Percentiles rank a stretch among this genome's conserved stretches.
Conservation (phyloP, 495 filamentous ascomycete species). For the Penicillium paxilli region DNA sequence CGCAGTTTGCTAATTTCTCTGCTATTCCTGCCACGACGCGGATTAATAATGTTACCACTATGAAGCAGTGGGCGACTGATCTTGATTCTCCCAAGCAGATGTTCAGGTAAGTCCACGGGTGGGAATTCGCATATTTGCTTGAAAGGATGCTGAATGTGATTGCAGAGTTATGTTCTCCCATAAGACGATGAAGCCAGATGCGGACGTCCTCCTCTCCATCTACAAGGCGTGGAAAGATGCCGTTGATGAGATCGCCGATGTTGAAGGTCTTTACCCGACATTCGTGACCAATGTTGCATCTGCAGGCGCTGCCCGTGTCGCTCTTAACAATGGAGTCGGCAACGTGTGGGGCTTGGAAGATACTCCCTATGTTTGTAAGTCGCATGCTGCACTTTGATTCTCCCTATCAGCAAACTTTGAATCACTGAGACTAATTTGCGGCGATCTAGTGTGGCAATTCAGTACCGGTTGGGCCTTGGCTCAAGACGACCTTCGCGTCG, state of each 20-base stretch:
- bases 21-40: slow-evolving; percentile 12
- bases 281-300: slow-evolving; percentile 26
- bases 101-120: slow-evolving; percentile 27
- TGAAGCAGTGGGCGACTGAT: slow-evolving; percentile 11
- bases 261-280: slow-evolving; percentile 28
- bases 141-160: background rate
- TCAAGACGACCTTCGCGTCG: slow-evolving; percentile 31
- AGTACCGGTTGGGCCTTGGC: slow-evolving; percentile 27
- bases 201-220: slow-evolving; percentile 15
- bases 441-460: slow-evolving; percentile 27
- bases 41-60: slow-evolving; percentile 26
- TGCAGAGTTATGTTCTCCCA: slow-evolving; percentile 25
- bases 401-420: background rate
- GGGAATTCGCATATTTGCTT: background rate
- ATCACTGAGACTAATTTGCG: background rate
- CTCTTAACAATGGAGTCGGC: slow-evolving; percentile 28
- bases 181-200: slow-evolving; percentile 24
- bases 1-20: slow-evolving; percentile 30
- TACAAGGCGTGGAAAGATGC: slow-evolving; percentile 28
- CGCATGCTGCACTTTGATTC: background rate
- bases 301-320: slow-evolving; percentile 12
- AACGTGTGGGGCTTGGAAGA: slow-evolving; percentile 40
- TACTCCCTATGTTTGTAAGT: slow-evolving; percentile 26
- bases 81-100: slow-evolving; percentile 32
- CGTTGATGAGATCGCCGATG: slow-evolving; percentile 24